Conservation (phyloP, 2,329 filamentous ascomycete species). For the Thielaviopsis ethacetica region DNA sequence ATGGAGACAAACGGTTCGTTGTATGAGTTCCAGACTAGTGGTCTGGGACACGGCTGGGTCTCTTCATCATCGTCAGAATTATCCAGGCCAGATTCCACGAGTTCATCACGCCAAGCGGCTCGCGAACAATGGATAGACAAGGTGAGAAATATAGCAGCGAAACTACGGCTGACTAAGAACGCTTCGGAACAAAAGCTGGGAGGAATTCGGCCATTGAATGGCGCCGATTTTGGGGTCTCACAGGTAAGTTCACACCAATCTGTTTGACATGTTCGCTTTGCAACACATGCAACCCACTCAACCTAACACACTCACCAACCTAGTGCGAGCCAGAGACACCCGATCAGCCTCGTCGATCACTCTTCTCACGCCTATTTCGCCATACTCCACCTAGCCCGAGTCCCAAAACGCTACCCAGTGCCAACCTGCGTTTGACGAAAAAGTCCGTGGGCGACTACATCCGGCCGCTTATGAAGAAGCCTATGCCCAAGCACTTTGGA, state of each 20-base stretch:
- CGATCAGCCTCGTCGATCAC: slow-evolving; percentile 11
- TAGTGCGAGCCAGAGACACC: slow-evolving; percentile 11
- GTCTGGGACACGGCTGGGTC: background rate
- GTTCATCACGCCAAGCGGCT: background rate
- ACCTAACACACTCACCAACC: slow-evolving; percentile 12
- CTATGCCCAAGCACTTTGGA: slow-evolving; percentile 19
- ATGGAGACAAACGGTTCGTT: background rate
- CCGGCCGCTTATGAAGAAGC: slow-evolving; percentile 10
- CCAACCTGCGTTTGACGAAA: slow-evolving; percentile 7
- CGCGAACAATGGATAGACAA: background rate
- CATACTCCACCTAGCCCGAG: background rate
- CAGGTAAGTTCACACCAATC: slow-evolving; percentile 18
- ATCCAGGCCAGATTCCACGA: background rate
- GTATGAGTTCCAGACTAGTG: background rate
- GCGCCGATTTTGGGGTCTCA: slow-evolving; percentile 21
- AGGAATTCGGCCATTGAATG: slow-evolving; percentile 28
- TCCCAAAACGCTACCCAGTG: background rate
- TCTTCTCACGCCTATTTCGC: slow-evolving; percentile 10
- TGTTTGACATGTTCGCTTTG: background rate
- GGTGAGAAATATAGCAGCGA: background rate
- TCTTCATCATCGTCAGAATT: background rate
- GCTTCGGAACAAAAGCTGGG: slow-evolving; percentile 24
- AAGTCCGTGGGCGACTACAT: slow-evolving; percentile 10
- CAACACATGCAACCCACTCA: background rate
- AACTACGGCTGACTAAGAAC: background rate